phyloP scores from a whole-genome alignment of 306 rosid species.

The Lathyrus oleraceus region DNA sequence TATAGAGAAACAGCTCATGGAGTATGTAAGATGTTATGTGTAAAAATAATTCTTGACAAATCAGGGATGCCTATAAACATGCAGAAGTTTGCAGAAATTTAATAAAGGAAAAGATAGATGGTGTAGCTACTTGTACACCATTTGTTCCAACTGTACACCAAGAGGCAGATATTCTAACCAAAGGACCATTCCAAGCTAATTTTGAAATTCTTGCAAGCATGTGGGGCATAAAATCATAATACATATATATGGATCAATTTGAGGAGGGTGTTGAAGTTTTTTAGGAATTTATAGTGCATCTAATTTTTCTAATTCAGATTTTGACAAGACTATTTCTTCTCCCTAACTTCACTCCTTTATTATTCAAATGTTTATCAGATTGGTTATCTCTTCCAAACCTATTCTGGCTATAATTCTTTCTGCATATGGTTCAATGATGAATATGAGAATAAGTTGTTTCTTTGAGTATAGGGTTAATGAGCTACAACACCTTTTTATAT shows the following conservation, averaged over 20 bases:
- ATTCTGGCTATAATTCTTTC: background rate
- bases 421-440: background rate
- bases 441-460: background rate
- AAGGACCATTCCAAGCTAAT: background rate
- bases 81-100: background rate
- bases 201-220: background rate
- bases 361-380: background rate
- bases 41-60: background rate
- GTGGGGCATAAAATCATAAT: background rate
- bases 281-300: background rate
- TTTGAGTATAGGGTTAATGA: too few relatives aligned
- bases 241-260: background rate
- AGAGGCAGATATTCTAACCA: background rate
- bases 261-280: constrained; percentile 2
- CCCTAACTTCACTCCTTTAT: background rate
- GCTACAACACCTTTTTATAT: too few relatives aligned
- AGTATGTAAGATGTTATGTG: background rate
- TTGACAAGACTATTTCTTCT: background rate
- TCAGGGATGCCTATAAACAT: background rate
- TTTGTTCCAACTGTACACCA: background rate
- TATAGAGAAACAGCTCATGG: background rate
- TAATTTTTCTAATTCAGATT: background rate
- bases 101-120: background rate
- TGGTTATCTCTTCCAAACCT: constrained; percentile 7
- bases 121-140: background rate